phyloP scores from a whole-genome alignment of 2,329 filamentous ascomycete species.

The Apiospora aurea region DNA sequence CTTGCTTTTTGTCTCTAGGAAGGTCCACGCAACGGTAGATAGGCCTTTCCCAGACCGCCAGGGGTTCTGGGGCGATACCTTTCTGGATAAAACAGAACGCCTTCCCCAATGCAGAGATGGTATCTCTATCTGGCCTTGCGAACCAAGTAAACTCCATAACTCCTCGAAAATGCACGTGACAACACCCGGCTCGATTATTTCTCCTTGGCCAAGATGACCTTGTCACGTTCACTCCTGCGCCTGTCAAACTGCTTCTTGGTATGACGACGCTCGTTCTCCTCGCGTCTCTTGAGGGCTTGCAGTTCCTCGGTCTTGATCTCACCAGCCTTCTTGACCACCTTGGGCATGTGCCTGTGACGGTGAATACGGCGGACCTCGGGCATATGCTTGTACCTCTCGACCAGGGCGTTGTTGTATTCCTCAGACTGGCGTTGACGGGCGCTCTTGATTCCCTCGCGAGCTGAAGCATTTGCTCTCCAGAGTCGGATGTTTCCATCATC shows the following conservation, averaged over 20 bases:
- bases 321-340: slow-evolving; percentile 92
- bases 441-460: slow-evolving; percentile 84
- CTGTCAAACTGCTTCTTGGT: slow-evolving; percentile 81
- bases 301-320: slow-evolving; percentile 95
- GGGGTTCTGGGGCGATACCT: background rate
- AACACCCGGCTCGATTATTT: slow-evolving; percentile 47
- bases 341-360: slow-evolving; percentile 88
- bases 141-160: slow-evolving; percentile 15
- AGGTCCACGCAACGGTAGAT: background rate
- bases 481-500: slow-evolving; percentile 85
- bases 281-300: slow-evolving; percentile 83
- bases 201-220: slow-evolving; percentile 80
- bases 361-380: slow-evolving; percentile 92
- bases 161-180: slow-evolving; percentile 21
- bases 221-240: slow-evolving; percentile 83
- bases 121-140: slow-evolving; percentile 14
- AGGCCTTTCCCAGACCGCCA: background rate
- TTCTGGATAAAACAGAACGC: slow-evolving; percentile 21
- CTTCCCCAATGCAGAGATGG: slow-evolving; percentile 17
- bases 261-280: slow-evolving; percentile 95
- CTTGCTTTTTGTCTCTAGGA: background rate
- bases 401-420: slow-evolving; percentile 88
- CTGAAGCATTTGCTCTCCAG: slow-evolving; percentile 88
- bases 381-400: slow-evolving; percentile 90
- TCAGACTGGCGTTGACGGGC: slow-evolving; percentile 84